These are phyloP conservation scores for Cladosporium cucumerinum DNA, from an alignment of 2,329 filamentous ascomycete genomes.

Conservation along the genomic window DNA sequence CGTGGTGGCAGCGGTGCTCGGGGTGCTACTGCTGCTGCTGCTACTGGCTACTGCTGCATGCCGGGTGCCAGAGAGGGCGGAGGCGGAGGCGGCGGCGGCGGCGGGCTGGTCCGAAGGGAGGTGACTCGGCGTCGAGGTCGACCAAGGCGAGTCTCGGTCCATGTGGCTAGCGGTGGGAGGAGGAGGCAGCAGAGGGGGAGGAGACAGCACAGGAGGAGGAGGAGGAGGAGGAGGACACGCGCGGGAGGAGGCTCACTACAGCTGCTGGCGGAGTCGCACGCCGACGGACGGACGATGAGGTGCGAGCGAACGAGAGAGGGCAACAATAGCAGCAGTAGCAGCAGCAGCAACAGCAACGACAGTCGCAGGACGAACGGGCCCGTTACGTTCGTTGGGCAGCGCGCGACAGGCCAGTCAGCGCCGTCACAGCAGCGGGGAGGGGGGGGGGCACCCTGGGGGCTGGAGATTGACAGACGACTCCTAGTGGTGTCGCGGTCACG, in stretches of 20 bases:
- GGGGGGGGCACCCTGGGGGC: not conserved
- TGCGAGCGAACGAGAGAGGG: not conserved
- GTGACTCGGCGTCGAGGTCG: constrained; percentile 14
- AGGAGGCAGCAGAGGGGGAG: not conserved
- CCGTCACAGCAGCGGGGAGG: not conserved
- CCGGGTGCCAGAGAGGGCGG: not conserved
- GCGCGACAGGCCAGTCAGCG: constrained; percentile 2
- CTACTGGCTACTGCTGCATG: constrained; percentile 9
- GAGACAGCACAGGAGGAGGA: not conserved
- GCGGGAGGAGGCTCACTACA: constrained; percentile 1
- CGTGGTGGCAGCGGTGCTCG: not conserved
- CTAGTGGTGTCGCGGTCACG: not conserved
- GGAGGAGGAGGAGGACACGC: not conserved
- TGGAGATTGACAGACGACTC: not conserved
- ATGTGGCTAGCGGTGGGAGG: constrained; percentile 7
- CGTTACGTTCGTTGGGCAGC: constrained; percentile 2
- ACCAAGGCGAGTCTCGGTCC: constrained; percentile 15
- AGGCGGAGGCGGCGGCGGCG: not conserved
- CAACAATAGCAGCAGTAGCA: not conserved
- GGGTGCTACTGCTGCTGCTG: constrained; percentile 9
- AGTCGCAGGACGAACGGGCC: not conserved
- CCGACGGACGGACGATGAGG: constrained; percentile 4
- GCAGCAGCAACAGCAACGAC: not conserved
- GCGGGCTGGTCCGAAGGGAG: constrained; percentile 2
- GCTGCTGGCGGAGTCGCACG: constrained; percentile 2